These are phyloP conservation scores for Aspergillus proliferans DNA, from an alignment of 2,329 filamentous ascomycete species.

Conservation along the genomic window DNA sequence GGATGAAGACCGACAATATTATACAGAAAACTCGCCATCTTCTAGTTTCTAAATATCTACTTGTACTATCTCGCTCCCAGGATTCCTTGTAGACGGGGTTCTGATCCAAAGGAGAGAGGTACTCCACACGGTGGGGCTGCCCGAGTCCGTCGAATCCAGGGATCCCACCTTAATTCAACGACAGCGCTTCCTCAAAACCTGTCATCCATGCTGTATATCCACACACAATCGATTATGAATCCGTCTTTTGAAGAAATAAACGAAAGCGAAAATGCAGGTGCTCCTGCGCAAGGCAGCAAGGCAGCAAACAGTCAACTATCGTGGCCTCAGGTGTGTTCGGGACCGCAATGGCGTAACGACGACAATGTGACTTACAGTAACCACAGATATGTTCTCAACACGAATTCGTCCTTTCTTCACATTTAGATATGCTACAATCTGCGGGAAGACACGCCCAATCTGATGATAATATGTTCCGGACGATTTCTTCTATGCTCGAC, in stretches of 20 bases:
- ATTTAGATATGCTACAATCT: constrained; percentile 33
- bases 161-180: constrained; percentile 8
- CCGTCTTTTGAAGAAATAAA: constrained; percentile 13
- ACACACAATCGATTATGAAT: constrained; percentile 3
- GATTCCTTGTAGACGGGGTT: too few relatives aligned
- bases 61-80: too few relatives aligned
- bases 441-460: constrained; percentile 25
- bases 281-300: background rate
- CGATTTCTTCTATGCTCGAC: constrained; percentile 33
- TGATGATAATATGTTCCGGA: constrained; percentile 22
- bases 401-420: constrained; percentile 33
- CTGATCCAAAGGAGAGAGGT: too few relatives aligned
- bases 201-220: constrained; percentile 1
- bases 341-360: too few relatives aligned
- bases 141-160: background rate
- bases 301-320: constrained; percentile 8
- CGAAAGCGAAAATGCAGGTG: constrained; percentile 1
- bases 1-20: too few relatives aligned
- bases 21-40: too few relatives aligned
- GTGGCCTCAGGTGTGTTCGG: constrained; percentile 17
- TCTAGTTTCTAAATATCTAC: too few relatives aligned
- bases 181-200: background rate
- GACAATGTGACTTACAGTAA: too few relatives aligned
- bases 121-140: background rate
- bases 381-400: constrained; percentile 37